These are phyloP conservation scores for Yarrowia galli DNA, from an alignment of 1,139 yeast species.

Conservation along the genomic window DNA sequence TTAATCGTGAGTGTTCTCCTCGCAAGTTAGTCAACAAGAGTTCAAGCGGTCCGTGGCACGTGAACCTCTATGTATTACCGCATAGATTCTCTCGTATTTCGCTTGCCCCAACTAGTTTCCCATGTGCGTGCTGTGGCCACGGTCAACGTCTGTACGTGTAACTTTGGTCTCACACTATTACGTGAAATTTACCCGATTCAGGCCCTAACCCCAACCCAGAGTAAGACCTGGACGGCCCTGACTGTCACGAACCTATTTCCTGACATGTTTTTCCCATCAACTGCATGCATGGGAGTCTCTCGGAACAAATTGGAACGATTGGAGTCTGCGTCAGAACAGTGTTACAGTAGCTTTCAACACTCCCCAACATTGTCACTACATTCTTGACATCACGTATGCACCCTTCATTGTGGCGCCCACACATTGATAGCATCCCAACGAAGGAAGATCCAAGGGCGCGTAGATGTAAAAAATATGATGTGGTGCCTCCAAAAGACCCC, in stretches of 20 bases:
- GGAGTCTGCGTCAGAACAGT: neutral
- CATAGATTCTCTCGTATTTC: neutral
- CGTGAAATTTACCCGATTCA: conserved; percentile 28
- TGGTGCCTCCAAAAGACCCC: neutral
- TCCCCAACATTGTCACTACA: neutral
- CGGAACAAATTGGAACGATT: conserved; percentile 5
- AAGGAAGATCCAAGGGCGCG: too few species aligned
- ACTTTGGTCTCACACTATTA: conserved; percentile 27
- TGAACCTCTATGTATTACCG: neutral
- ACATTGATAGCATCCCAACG: too few species aligned
- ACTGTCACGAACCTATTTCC: conserved; percentile 16
- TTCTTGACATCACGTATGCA: neutral
- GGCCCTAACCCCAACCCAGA: neutral
- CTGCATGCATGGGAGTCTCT: neutral
- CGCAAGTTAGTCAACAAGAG: neutral
- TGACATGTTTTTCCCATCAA: neutral
- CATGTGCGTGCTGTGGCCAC: neutral
- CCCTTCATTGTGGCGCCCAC: neutral
- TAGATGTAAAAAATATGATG: too few species aligned
- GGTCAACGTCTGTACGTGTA: neutral
- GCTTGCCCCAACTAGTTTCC: neutral
- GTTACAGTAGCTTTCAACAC: neutral
- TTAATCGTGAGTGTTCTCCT: neutral
- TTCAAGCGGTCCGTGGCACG: neutral
- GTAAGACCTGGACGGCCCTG: conserved; percentile 3